Evolutionary conservation across 352 stramenopile species (phyloP), one percentile per base, ranked within the genome.

Genomic region (Phytophthora melonis): DNA sequence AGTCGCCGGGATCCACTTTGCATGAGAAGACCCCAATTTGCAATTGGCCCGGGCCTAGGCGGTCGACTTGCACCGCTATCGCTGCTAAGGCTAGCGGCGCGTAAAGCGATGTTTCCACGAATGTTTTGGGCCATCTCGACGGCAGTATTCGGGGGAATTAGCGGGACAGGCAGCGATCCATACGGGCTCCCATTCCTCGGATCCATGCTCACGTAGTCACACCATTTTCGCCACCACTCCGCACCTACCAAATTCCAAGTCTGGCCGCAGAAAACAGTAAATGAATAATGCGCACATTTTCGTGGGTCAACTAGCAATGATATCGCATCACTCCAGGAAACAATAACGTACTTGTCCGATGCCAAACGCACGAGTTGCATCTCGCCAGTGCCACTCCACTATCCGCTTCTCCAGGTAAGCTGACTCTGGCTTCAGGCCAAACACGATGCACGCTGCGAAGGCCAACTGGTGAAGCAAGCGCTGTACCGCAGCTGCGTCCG

Each of bases 171-270:
- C 23, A 97, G 59, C 3, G 72, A 76, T 41, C 84, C 90, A 61
- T 83, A 77, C 5, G 83, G 82, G 2, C 86, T 94, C 5, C 90
- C 90, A 25, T 91, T 93, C 14, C 77, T 68, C 16, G 64, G 74
- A 53, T 93, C 75, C 79, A 95, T 91, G 0, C 68, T 74, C 27
- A 81, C 78, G 66, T 94, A 95, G 41, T 89, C 79, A 43, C 87
- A 95, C 90, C 88, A 97, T 54, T 91, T 86, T 19, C 82, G 78
- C 90, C 88, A 97, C 88, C 90, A 95, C 47, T 80, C 81, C 4
- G 84, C 79, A 8, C 83, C 89, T 18, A 96, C 63, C 32, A 95
- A 75, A 32, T 95, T 90, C 87, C 88, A 97, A 6, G 65, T 84
- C 84, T 96, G 75, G 2, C 11, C 19, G 65, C 14, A 77, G 21